A percentile compares a stretch with the other conserved stretches of the same genome.
Evolutionary conservation across 768 basidiomycete species (phyloP).

Genomic region (Kwoniella bestiolae): DNA sequence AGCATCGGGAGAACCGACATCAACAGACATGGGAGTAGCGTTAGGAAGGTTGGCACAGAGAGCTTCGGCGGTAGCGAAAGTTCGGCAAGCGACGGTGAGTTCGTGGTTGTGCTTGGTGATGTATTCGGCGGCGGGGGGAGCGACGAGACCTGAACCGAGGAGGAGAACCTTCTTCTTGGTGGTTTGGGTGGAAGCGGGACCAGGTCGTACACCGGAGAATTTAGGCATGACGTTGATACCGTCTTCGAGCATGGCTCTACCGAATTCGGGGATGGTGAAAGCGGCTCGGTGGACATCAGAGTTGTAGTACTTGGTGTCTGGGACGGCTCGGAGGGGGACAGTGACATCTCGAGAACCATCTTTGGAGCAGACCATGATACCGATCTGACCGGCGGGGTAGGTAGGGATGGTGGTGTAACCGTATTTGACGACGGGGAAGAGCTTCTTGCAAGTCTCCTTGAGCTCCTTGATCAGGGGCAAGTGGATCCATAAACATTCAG

Average conservation of each 20-base stretch:
- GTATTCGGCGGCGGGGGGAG: conserved; percentile 94
- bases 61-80: conserved; percentile 72
- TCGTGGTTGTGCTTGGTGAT: conserved; percentile 77
- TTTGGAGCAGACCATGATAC: conserved; percentile 87
- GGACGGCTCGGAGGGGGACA: conserved; percentile 73
- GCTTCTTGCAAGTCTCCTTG: conserved; percentile 66
- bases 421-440: conserved; percentile 85
- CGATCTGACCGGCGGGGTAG: conserved; percentile 98
- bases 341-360: conserved; percentile 69
- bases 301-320: conserved; percentile 82
- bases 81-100: conserved; percentile 90
- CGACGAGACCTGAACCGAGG: conserved; percentile 93
- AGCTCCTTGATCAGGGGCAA: conserved; percentile 81
- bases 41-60: conserved; percentile 71
- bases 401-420: conserved; percentile 96
- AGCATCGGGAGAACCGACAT: conserved; percentile 70
- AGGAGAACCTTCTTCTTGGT: conserved; percentile 72
- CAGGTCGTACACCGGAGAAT: conserved; percentile 49
- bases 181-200: conserved; percentile 25
- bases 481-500: conserved; percentile 94
- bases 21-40: conserved; percentile 76
- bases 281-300: conserved; percentile 75
- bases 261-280: conserved; percentile 90
- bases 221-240: conserved; percentile 64
- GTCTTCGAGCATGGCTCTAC: conserved; percentile 72